Conservation (phyloP, 2,329 filamentous ascomycete species). For the Chaetomiaceae sp. region DNA sequence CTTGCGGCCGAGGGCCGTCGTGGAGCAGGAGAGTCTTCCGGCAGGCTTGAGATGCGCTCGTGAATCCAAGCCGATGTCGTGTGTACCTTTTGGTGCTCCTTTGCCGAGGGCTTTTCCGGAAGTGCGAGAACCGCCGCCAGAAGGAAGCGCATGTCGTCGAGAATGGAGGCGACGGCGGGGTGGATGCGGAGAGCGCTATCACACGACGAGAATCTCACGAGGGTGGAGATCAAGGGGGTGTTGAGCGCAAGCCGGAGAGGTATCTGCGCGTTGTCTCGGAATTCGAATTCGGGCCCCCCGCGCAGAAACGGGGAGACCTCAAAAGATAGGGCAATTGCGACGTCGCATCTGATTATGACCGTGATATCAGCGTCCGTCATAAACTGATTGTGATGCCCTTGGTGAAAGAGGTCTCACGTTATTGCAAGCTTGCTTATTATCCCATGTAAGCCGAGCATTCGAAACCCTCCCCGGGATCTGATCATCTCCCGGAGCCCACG, state of each 20-base stretch:
- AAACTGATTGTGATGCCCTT: not conserved
- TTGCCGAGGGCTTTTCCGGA: slow-evolving; percentile 32
- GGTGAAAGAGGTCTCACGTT: slow-evolving; percentile 35
- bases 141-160: slow-evolving; percentile 49
- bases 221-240: slow-evolving; percentile 43
- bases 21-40: slow-evolving; percentile 1
- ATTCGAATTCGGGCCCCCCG: slow-evolving; percentile 40
- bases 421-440: slow-evolving; percentile 46
- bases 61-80: slow-evolving; percentile 39
- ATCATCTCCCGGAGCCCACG: slow-evolving; percentile 47
- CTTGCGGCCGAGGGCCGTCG: not conserved
- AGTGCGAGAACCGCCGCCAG: slow-evolving; percentile 41
- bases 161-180: slow-evolving; percentile 43
- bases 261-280: slow-evolving; percentile 35
- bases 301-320: slow-evolving; percentile 42
- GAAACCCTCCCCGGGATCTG: slow-evolving; percentile 42
- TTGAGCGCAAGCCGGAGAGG: slow-evolving; percentile 44
- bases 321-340: slow-evolving; percentile 45
- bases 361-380: not conserved
- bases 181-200: slow-evolving; percentile 42
- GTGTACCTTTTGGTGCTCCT: slow-evolving; percentile 38
- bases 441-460: slow-evolving; percentile 43
- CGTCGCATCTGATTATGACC: slow-evolving; percentile 38
- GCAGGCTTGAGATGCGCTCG: slow-evolving; percentile 32
- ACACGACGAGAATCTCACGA: slow-evolving; percentile 41